Evolutionary conservation across 83 land plant genomes (phyloP).

Genomic region (Diphasiastrum complanatum): DNA sequence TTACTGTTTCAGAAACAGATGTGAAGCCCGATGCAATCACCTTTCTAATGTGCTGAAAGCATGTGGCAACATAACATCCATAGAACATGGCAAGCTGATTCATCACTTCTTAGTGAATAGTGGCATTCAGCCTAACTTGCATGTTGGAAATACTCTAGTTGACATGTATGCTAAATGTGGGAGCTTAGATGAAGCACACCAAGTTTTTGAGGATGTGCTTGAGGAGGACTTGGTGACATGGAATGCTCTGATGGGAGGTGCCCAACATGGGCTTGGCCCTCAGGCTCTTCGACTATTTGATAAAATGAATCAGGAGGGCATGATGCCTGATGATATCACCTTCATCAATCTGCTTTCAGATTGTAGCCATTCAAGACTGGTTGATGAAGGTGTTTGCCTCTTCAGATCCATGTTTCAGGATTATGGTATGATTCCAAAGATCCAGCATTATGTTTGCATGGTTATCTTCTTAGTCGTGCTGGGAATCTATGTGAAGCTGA

Average conservation of each 20-base stretch:
- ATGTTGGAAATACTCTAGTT: not conserved
- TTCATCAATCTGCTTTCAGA: conserved; percentile 31
- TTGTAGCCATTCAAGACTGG: conserved; percentile 31
- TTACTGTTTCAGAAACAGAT: not conserved
- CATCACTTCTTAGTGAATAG: not conserved
- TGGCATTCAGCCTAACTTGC: not conserved
- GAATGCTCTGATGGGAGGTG: too few relatives aligned
- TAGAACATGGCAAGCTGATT: conserved; percentile 6
- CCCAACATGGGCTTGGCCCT: conserved; percentile 23
- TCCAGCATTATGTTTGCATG: conserved; percentile 39
- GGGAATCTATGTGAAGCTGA: conserved; percentile 25
- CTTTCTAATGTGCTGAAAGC: not conserved
- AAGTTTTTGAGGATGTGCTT: too few relatives aligned
- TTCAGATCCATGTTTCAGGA: conserved; percentile 19
- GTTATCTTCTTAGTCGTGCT: conserved; percentile 30
- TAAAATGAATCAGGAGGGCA: not conserved
- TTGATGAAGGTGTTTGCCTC: conserved; percentile 15
- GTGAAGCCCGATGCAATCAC: not conserved
- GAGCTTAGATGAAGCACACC: too few relatives aligned
- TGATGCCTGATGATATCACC: conserved; percentile 20
- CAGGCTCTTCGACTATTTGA: conserved; percentile 19
- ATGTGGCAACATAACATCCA: not conserved
- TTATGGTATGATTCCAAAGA: conserved; percentile 12
- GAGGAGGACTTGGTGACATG: too few relatives aligned
- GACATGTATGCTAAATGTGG: conserved; percentile 10